Base-by-base conservation (phyloP, 2,329 filamentous ascomycete genomes). In the Sordariomycetes sp. region DNA sequence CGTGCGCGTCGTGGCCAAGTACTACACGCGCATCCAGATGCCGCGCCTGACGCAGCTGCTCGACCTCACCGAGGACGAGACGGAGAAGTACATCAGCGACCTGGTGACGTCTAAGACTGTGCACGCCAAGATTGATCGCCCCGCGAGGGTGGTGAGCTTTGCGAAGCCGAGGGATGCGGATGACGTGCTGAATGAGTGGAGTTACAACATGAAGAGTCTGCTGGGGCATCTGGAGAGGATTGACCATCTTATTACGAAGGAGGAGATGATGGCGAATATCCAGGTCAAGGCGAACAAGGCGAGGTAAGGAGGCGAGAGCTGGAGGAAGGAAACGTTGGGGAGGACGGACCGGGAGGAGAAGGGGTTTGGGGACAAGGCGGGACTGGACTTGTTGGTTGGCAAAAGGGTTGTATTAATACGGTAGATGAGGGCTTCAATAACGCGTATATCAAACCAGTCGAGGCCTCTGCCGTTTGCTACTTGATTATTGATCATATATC, bases 191-290 rank as follows among this genome's bases (percentile, higher is more conserved):
- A 99, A 99, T 68, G 94, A 99, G 74, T 99, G 94, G 94, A 96
- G 90, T 70, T 86, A 89, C 66, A 96, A 96, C 72, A 97, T 96
- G 90, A 95, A 94, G 85, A 91, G 86, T 67, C 73, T 96, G 65
- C 74, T 96, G 62, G 90, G 89, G 12, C 74, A 92, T 57, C 69
- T 96, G 67, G 90, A 96, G 78, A 81, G 90, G 61, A 95, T 99
- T 60, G 94, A 99, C 68, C 94, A 99, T 71, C 78, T 99, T 66
- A 99, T 99, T 67, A 99, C 95, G 57, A 97, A 97, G 79, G 94
- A 99, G 74, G 94, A 99, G 79, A 99, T 99, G 94, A 99, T 99
- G 94, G 94, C 94, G 48, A 82, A 91, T 59, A 97, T 99, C 66
- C 86, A 94, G 71, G 89, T 89, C 6, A 74, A 71, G 63, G 64